Percentiles rank a stretch among this genome's conserved stretches.
These are phyloP conservation scores for Nicotiana rustica DNA, from an alignment of 305 asterid genomes.

Conservation along the genomic window DNA sequence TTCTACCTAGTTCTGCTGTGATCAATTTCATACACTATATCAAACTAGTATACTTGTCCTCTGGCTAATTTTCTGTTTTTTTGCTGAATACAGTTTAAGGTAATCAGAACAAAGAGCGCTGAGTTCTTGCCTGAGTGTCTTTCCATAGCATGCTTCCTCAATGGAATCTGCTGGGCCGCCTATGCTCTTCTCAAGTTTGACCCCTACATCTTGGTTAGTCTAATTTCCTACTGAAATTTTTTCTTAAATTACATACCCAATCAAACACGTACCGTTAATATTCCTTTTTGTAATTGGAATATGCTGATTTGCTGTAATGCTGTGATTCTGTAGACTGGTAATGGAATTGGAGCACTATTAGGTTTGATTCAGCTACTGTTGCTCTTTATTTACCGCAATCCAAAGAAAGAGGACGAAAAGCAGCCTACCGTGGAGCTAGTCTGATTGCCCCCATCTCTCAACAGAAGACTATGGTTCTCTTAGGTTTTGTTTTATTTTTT, in stretches of 20 bases:
- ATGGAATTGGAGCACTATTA: constrained; percentile 62
- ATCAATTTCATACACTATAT: constrained; percentile 8
- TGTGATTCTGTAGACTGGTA: constrained; percentile 50
- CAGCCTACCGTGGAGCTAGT: constrained; percentile 34
- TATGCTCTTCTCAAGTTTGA: constrained; percentile 64
- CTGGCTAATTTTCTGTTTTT: neutral
- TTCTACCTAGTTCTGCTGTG: neutral
- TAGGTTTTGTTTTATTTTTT: neutral
- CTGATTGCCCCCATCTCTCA: neutral
- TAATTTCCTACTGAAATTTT: neutral
- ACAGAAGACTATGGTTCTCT: neutral
- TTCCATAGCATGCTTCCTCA: constrained; percentile 62
- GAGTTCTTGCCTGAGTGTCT: constrained; percentile 68
- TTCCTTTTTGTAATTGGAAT: neutral
- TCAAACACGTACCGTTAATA: too few species aligned
- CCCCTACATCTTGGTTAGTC: constrained; percentile 54
- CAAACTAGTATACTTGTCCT: too few species aligned
- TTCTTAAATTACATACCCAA: neutral
- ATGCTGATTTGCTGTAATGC: neutral
- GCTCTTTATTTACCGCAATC: constrained; percentile 38
- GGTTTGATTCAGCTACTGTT: constrained; percentile 55
- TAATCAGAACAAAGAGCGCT: constrained; percentile 53
- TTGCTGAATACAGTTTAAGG: constrained; percentile 47
- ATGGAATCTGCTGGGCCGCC: constrained; percentile 61
- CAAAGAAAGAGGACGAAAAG: neutral